These are phyloP conservation scores for Trypanosoma avium DNA, from an alignment of 208 protist genomes.

Conservation along the genomic window DNA sequence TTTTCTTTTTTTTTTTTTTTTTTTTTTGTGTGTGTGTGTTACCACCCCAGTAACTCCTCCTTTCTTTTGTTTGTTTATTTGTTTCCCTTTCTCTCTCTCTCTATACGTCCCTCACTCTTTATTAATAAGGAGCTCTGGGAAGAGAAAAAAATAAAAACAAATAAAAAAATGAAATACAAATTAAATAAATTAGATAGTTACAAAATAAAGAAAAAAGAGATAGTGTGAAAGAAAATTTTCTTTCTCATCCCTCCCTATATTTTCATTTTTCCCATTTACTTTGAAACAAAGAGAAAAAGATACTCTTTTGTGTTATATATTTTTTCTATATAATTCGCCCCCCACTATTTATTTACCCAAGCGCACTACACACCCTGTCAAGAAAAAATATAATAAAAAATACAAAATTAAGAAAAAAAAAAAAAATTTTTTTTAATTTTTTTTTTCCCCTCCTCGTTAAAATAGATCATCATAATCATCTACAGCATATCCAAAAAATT, in stretches of 20 bases:
- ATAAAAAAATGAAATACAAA: neutral
- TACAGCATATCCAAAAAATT: conserved; percentile 91
- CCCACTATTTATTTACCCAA: no score
- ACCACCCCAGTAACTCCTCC: neutral
- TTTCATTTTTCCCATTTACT: no score
- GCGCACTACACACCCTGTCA: no score
- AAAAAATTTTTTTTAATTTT: neutral
- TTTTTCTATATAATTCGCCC: no score
- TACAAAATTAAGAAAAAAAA: neutral
- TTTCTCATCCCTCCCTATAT: no score
- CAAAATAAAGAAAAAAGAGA: no score
- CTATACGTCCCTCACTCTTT: neutral
- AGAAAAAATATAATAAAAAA: neutral
- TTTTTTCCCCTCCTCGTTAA: conserved; percentile 26
- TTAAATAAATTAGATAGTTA: no score
- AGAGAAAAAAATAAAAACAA: neutral
- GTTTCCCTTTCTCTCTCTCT: neutral
- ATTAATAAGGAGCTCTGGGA: neutral
- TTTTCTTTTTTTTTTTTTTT: no score
- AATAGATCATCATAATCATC: conserved; percentile 93
- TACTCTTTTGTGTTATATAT: no score
- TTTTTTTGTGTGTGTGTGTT: neutral
- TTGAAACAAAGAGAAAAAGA: no score
- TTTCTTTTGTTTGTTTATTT: neutral
- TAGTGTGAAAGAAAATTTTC: no score